Base-by-base conservation (phyloP, 768 basidiomycete species). In the Lepiota brunneoincarnata region DNA sequence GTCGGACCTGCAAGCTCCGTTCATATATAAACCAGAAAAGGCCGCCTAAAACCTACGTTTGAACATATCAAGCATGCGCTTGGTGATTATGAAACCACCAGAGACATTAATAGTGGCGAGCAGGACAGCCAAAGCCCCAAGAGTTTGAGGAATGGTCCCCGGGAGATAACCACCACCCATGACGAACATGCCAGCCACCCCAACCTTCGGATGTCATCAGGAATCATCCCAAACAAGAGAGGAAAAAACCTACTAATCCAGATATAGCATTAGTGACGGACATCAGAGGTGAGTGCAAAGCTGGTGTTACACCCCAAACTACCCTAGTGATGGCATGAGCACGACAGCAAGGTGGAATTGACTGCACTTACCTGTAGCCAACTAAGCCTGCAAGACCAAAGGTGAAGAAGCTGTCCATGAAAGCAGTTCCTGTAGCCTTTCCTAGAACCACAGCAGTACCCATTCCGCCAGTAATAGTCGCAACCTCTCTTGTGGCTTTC, bases 51-150 rank as follows among this genome's bases (percentile, higher is more conserved):
- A 49, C 78, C 58, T 67, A 88, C 92, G 84, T 71, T 89, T 90
- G 69, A 94, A 94, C 87, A 94, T 91, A 63, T 93, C 90, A 56
- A 94, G 73, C 92, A 94, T 94, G 39, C 91, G 85, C 68, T 92
- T 92, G 20, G 91, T 93, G 61, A 93, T 87, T 36, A 91, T 84
- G 62, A 93, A 93, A 40, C 92, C 92, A 48, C 92, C 92, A 34
- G 88, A 83, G 49, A 94, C 91, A 63, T 94, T 94, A 56, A 94
- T 81, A 55, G 89, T 89, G 20, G 92, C 92, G 28, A 94, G 72
- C 47, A 94, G 79, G n/a, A 94, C 92, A 12, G 91, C 89, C 12
- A 86, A 55, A 2, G 92, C 89, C 55, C 91, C 92, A 12, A 94
- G 74, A 11, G 75, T 72, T 69, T 94, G 91, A 46, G 92, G 86